Base-by-base conservation (phyloP, 2,329 filamentous ascomycete genomes). In the Cladosporium sp. region DNA sequence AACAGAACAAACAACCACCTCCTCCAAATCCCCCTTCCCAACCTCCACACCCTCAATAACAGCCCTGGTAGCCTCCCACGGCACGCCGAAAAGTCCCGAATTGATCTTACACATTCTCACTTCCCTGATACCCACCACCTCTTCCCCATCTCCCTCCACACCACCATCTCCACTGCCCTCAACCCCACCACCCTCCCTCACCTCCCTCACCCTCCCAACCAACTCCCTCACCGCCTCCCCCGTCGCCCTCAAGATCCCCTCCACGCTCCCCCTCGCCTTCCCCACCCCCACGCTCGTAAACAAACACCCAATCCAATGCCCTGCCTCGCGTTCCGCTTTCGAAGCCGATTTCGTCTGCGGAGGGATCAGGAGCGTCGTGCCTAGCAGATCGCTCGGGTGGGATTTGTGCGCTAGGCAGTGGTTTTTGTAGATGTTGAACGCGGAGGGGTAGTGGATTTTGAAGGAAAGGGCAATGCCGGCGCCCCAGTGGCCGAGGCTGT, bases 291-390 rank as follows among this genome's bases (percentile, higher is more conserved):
- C 59, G 2, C 77, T 80, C 0, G 79, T 83, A 55, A 83, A 83
- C 0, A 84, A 62, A 55, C 80, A 83, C 0, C 77, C 74, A 20
- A 84, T 72, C 72, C 76, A 83, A 49, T 80, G 77, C 53, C 77
- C 79, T 0, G 74, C 70, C 19, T 80, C 72, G 72, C 73, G 80
- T 46, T 78, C 75, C 5, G 40, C 16, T 22, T 64, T 62, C 18
- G 43, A 48, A 4, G 50, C 11, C 4, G 49, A 57, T 1, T 62
- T 67, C 4, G 54, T 50, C 15, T 71, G 69, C 0, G 78, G 78
- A 3, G 75, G 70, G 20, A 83, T 82, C 2, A 83, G 63, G 1
- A 79, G 67, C 2, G 75, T 70, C 0, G 73, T 78, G 1, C 78
- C 78, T 0, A 66, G 59, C 1, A 66, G 61, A 1, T 66, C 58